Evolutionary conservation across 202 grass and related monocot genomes (phyloP).

Genomic region (Miscanthus sacchariflorus): DNA sequence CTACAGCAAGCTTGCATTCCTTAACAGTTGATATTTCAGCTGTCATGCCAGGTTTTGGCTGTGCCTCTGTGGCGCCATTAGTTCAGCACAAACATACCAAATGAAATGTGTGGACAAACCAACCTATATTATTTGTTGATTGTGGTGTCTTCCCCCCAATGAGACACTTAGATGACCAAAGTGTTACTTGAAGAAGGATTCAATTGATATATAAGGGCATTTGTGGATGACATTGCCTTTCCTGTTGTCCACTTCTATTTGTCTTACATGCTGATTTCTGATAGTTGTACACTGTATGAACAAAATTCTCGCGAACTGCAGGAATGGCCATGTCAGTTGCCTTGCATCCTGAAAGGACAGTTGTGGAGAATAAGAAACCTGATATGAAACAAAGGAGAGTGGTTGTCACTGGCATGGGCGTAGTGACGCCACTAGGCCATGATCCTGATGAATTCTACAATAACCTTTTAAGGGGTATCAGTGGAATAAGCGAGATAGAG

Average conservation of each 20-base stretch:
- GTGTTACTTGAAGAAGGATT: slow-evolving; percentile 16
- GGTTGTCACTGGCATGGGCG: slow-evolving; percentile 95
- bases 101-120: slow-evolving; percentile 31
- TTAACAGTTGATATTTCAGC: background rate
- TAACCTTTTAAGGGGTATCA: slow-evolving; percentile 88
- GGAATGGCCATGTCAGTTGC: slow-evolving; percentile 82
- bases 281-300: slow-evolving; percentile 23
- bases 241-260: slow-evolving; percentile 33
- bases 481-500: slow-evolving; percentile 93
- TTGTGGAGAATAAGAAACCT: slow-evolving; percentile 60
- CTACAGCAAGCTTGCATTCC: slow-evolving; percentile 6
- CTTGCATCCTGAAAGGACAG: slow-evolving; percentile 79
- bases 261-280: slow-evolving; percentile 7
- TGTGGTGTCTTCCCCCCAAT: slow-evolving; percentile 24
- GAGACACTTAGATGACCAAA: background rate
- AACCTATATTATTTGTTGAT: slow-evolving; percentile 8
- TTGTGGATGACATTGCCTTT: slow-evolving; percentile 18
- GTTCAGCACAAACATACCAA: background rate
- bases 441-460: slow-evolving; percentile 95
- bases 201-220: slow-evolving; percentile 11
- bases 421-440: slow-evolving; percentile 95
- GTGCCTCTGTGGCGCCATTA: background rate
- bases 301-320: slow-evolving; percentile 49
- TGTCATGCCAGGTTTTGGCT: slow-evolving; percentile 5
- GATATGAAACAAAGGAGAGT: slow-evolving; percentile 75